These are phyloP conservation scores for Lentinula lateritia DNA, from an alignment of 768 basidiomycete species.

Conservation along the genomic window DNA sequence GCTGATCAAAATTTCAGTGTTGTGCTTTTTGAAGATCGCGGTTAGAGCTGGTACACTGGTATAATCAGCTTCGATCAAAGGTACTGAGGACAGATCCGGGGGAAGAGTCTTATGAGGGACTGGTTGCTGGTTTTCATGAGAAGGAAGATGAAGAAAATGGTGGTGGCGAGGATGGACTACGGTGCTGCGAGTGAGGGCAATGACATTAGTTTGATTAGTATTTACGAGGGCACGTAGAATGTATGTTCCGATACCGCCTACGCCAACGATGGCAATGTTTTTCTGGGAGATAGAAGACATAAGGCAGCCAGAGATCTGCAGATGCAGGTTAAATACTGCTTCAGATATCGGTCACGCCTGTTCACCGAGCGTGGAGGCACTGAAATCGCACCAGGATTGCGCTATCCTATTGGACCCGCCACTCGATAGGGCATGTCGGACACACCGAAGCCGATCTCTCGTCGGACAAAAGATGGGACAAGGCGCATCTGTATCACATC, in stretches of 20 bases:
- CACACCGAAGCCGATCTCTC: neutral
- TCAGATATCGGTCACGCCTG: neutral
- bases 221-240: neutral
- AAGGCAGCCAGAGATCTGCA: too few relatives aligned
- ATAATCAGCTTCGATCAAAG: neutral
- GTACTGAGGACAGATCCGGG: neutral
- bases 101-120: neutral
- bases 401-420: neutral
- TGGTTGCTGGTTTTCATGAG: neutral
- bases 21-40: neutral
- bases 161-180: neutral
- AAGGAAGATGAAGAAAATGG: neutral
- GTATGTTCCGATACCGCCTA: neutral
- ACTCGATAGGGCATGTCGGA: neutral
- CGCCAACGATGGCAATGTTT: neutral
- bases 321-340: neutral
- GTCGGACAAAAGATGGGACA: neutral
- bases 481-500: too few relatives aligned
- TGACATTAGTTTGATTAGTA: neutral
- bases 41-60: neutral
- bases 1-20: neutral
- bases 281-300: neutral
- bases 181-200: neutral
- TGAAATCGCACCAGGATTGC: neutral
- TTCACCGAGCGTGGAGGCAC: neutral